Conservation (phyloP, 1,284 basidiomycete genomes). For the Naganishia albida region DNA sequence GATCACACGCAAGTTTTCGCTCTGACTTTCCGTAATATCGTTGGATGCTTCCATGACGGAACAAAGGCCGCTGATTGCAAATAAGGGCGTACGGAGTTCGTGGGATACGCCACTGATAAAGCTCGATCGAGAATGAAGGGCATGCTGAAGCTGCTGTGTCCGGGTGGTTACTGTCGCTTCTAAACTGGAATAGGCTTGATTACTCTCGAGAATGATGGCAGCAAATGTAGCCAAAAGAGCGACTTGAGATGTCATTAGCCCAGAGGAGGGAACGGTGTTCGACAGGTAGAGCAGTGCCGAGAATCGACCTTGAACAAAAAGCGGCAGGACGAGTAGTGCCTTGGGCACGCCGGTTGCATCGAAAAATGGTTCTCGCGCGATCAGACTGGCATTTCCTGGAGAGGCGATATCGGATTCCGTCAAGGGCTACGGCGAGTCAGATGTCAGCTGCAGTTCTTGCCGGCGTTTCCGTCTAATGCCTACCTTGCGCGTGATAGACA, state of each 20-base stretch:
- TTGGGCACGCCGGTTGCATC: not conserved
- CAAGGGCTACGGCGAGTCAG: not conserved
- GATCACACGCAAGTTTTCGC: constrained; percentile 56
- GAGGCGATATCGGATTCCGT: not conserved
- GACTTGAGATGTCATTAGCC: constrained; percentile 16
- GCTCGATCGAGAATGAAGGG: constrained; percentile 37
- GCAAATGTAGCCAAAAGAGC: constrained; percentile 28
- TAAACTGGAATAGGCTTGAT: constrained; percentile 17
- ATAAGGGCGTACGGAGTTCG: constrained; percentile 53
- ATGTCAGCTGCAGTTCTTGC: no score
- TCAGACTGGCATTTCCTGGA: constrained; percentile 5
- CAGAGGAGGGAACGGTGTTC: no score
- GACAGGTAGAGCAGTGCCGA: constrained; percentile 3
- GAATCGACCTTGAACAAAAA: constrained; percentile 30
- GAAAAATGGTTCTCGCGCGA: constrained; percentile 30
- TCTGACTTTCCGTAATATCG: constrained; percentile 49
- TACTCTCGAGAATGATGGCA: constrained; percentile 29
- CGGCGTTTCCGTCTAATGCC: not conserved
- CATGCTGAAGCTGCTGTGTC: constrained; percentile 31
- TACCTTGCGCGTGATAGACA: constrained; percentile 16
- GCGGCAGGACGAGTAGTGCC: constrained; percentile 4
- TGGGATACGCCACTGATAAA: constrained; percentile 50
- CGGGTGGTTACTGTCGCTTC: constrained; percentile 28
- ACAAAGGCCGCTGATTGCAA: constrained; percentile 52
- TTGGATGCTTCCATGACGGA: constrained; percentile 49